Conservation (phyloP, 345 rosid genomes). For the Rubroshorea leprosula region DNA sequence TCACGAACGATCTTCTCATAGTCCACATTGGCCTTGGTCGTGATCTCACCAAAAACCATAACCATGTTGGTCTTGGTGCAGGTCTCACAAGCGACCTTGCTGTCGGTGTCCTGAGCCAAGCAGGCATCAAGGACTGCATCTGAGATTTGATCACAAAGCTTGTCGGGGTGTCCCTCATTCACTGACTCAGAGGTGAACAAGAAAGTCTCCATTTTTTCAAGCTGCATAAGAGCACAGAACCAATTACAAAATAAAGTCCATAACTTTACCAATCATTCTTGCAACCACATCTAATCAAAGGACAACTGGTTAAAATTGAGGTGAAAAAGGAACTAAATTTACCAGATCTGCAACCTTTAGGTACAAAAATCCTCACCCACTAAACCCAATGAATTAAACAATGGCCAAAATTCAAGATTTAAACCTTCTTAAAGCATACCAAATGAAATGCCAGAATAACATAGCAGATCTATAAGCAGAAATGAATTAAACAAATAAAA, state of each 20-base stretch:
- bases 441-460: neutral
- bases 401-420: neutral
- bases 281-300: neutral
- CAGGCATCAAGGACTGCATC: conserved; percentile 70
- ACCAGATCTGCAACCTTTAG: neutral
- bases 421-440: neutral
- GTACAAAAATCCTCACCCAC: neutral
- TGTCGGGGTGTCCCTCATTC: conserved; percentile 79
- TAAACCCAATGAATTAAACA: neutral
- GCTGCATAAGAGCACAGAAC: neutral
- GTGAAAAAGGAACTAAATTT: neutral
- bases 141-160: conserved; percentile 73
- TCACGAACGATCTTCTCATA: conserved; percentile 67
- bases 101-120: conserved; percentile 58
- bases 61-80: conserved; percentile 80
- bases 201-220: conserved; percentile 51
- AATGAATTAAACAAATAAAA: neutral
- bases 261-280: neutral
- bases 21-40: conserved; percentile 59
- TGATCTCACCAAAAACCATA: conserved; percentile 73
- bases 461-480: neutral
- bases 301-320: neutral
- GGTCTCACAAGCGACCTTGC: conserved; percentile 76
- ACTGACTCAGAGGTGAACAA: conserved; percentile 70
- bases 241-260: neutral